Evolutionary conservation across 768 basidiomycete genomes (phyloP).

Genomic region (Tylopilus sp.): DNA sequence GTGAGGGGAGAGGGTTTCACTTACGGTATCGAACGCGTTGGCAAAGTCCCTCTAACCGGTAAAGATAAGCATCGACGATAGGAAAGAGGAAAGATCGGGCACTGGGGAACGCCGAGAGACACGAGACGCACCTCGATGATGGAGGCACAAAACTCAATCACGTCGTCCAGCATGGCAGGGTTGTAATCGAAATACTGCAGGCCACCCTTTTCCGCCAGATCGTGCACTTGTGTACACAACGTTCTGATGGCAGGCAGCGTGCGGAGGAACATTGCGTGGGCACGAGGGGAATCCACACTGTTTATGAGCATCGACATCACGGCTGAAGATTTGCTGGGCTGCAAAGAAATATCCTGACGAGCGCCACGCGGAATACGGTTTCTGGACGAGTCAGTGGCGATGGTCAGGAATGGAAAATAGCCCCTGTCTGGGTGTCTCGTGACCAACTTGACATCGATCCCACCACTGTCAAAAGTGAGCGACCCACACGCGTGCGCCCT

Average conservation of each 20-base stretch:
- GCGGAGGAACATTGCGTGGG: conserved; percentile 62
- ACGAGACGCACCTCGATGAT: conserved; percentile 66
- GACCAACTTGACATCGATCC: not conserved
- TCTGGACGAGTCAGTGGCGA: not conserved
- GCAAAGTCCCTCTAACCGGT: conserved; percentile 75
- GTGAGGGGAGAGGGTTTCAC: conserved; percentile 17
- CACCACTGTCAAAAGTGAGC: not conserved
- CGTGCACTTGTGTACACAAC: conserved; percentile 73
- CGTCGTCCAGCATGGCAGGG: conserved; percentile 66
- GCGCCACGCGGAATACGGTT: conserved; percentile 5
- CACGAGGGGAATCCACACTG: conserved; percentile 11
- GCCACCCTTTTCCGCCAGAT: conserved; percentile 69
- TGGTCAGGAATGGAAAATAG: conserved; percentile 2
- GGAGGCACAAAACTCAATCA: conserved; percentile 67
- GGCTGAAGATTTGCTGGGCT: not conserved
- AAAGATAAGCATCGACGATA: not conserved
- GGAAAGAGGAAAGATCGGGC: not conserved
- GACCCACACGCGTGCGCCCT: not conserved
- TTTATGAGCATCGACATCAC: not conserved
- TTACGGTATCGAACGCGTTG: conserved; percentile 57
- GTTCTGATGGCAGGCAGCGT: conserved; percentile 90
- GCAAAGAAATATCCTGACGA: not conserved
- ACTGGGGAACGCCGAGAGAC: not conserved
- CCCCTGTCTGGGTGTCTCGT: not conserved
- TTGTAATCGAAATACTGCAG: conserved; percentile 87